These are phyloP conservation scores for Collariella sp. DNA, from an alignment of 495 filamentous ascomycete species.

Conservation along the genomic window DNA sequence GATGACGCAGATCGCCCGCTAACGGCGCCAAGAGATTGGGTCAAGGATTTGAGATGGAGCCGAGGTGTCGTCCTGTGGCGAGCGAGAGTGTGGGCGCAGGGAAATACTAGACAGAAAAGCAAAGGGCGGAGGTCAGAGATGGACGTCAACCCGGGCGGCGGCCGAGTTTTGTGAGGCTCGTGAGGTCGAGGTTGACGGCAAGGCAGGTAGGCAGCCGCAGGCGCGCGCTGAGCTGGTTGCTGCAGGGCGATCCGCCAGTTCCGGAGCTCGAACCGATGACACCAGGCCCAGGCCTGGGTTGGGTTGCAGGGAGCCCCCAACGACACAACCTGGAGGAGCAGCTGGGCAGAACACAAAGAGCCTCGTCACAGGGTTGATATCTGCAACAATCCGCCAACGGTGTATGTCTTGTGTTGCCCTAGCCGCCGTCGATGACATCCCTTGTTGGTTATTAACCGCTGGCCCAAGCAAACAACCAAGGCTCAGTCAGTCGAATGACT, in stretches of 20 bases:
- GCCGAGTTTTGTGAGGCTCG: neutral
- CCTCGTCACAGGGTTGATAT: too few species aligned
- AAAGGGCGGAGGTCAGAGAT: neutral
- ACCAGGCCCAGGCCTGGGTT: too few species aligned
- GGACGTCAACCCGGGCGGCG: neutral
- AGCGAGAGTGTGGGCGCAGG: neutral
- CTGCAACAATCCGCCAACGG: neutral
- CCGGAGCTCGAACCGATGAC: neutral
- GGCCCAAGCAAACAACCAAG: neutral
- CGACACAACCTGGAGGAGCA: neutral
- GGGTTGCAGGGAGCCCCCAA: neutral
- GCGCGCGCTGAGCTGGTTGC: slow-evolving; percentile 2
- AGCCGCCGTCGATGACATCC: neutral
- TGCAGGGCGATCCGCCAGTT: slow-evolving; percentile 6
- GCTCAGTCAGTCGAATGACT: neutral
- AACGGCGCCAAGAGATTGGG: slow-evolving; percentile 3
- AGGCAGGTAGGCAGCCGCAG: slow-evolving; percentile 2
- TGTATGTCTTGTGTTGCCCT: neutral
- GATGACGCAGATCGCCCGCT: slow-evolving; percentile 20
- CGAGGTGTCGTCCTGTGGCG: too few species aligned
- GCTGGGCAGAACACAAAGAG: neutral
- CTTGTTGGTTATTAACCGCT: neutral
- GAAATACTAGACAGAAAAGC: neutral
- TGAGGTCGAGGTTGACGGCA: neutral
- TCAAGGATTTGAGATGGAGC: neutral